Evolutionary conservation across 192 early-diverging fungal genomes (phyloP), one percentile per base, ranked within the genome.

Genomic region (Rhizoclosmatium sp.): DNA sequence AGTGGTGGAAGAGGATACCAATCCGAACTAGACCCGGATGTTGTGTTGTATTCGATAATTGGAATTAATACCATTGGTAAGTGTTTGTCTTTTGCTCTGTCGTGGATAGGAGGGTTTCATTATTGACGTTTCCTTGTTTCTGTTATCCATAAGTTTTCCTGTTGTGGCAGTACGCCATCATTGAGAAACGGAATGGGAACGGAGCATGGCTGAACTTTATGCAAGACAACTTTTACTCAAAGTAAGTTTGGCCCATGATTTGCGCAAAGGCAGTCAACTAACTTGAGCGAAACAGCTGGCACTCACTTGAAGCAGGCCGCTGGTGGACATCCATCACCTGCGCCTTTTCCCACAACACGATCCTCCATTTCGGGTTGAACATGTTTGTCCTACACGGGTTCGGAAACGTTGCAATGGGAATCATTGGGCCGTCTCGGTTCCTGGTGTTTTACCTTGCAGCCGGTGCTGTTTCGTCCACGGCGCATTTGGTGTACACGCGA

Each of bases 331-430:
- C 79, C 54, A 10, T 86, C 46, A 82, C 82, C 5, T 60, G 67
- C 69, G 58, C 46, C 2, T 83, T 86, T 61, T 82, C 80, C 44
- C 85, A 86, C 54, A 78, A 64, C 48, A 79, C 74, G 39, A 31
- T 80, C 3, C 39, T 79, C 14, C 85, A 83, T 80, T 69, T 82
- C 78, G 78, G 23, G 67, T 51, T 76, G 21, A 86, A 86, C 79
- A 86, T 86, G 85, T 80, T 82, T 64, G 85, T 84, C n/a, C 62
- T 86, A 14, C 69, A 83, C 69, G 66, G 56, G n/a, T 86, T 86
- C 65, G 82, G 66, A 3, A 56, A 68, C 23, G 49, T 72, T n/a
- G 81, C 69, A 3, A 78, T 83, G 65, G 51, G 46, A 3, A 80
- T 84, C 40, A 41, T 83, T 59, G 82, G 82, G 3, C 3, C 78